Base-by-base conservation (phyloP, 345 rosid species). In the Murraya koenigii region DNA sequence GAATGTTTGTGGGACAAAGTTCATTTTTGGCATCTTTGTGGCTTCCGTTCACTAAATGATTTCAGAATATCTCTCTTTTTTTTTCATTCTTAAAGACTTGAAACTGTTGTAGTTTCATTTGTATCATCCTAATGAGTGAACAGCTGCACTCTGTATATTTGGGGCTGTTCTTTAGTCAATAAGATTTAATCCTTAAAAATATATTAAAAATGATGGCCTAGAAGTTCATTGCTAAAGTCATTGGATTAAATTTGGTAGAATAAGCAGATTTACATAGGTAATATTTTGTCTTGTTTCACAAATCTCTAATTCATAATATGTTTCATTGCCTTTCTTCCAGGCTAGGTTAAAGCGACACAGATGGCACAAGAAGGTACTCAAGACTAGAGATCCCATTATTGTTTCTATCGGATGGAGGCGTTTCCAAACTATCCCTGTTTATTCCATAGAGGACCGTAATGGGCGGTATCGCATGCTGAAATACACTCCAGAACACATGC, bases 401-500 rank as follows among this genome's bases (percentile, higher is more conserved):
- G 90, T 94, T 44, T 96, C 98, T 66, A 83, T 94, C 72, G 99
- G 99, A 47, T 92, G 99, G 99, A 91, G 97, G 84, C 93, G 98
- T 32, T 94, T 90, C 78, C 97, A 96, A 72, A 94, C 99, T 63
- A 79, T 84, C 62, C 98, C 98, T 75, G 87, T 94, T 77, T 92
- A 89, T 80, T 94, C 97, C 52, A 88, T 88, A 77, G 98, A 94
- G 86, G 99, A 92, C 77, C 83, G 61, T 35, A 92, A 89, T 85
- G 99, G 93, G 84, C 88, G 97, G 84, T 90, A 90, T 84, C 92
- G 97, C 78, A 96, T 94, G 98, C 89, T 96, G 26, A 94, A 94
- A 88, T 96, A 91, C 88, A 92, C 97, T 77, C 98, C 95, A 14
- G 98, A 90, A 71, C 99, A 94, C 84, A 90, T 90, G 97, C 97